Conservation (phyloP, 257 asterid species). For the Mentha longifolia region DNA sequence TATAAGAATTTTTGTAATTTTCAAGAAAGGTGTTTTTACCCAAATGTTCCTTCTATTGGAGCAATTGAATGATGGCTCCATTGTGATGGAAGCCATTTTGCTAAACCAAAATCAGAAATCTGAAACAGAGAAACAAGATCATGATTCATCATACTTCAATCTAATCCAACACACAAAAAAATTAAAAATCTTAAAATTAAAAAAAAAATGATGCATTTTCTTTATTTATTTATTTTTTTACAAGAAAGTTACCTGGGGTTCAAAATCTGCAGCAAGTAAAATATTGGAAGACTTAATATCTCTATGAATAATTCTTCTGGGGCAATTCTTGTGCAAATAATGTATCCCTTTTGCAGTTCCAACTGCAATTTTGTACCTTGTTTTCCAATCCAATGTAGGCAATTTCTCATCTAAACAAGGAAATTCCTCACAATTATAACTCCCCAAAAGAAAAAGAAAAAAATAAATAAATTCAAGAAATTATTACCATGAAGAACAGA, state of each 20-base stretch:
- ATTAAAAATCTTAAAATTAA: not conserved
- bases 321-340: constrained; percentile 87
- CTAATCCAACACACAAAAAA: not conserved
- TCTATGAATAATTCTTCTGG: constrained; percentile 90
- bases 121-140: constrained; percentile 34
- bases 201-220: too few species aligned
- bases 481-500: constrained; percentile 74
- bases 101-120: constrained; percentile 96
- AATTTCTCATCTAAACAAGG: constrained; percentile 59
- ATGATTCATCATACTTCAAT: not conserved
- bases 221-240: not conserved
- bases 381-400: constrained; percentile 77
- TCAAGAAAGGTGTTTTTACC: constrained; percentile 42
- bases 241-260: constrained; percentile 69
- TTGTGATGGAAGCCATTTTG: constrained; percentile 99
- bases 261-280: constrained; percentile 68
- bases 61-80: constrained; percentile 94
- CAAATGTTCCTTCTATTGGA: constrained; percentile 98
- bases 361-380: constrained; percentile 81
- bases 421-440: not conserved
- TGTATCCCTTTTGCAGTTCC: constrained; percentile 89
- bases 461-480: not conserved
- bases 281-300: constrained; percentile 88
- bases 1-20: not conserved
- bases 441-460: not conserved